Conservation (phyloP, 805 yeast genomes). For the Ogataea ramenticola region DNA sequence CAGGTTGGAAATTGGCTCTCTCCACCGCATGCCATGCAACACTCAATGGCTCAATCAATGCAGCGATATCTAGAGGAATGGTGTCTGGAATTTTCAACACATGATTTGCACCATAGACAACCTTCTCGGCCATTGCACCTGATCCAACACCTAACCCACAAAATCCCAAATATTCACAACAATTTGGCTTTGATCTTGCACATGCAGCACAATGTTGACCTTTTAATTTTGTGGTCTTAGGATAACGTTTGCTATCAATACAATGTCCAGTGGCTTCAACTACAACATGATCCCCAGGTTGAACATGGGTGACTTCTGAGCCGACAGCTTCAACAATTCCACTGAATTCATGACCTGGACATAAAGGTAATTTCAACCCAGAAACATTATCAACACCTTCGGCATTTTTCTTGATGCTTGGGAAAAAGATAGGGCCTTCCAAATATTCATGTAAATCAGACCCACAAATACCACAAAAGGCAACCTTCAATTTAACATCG, state of each 20-base stretch:
- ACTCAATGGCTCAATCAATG: conserved; percentile 49
- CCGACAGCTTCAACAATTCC: conserved; percentile 35
- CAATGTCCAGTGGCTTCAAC: conserved; percentile 57
- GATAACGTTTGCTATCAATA: conserved; percentile 25
- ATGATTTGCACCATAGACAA: conserved; percentile 30
- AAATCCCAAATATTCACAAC: conserved; percentile 36
- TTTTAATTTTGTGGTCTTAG: conserved; percentile 21
- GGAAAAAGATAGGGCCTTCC: conserved; percentile 56
- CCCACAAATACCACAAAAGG: conserved; percentile 59
- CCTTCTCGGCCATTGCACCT: conserved; percentile 38
- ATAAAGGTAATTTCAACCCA: conserved; percentile 26
- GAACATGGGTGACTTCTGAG: conserved; percentile 31
- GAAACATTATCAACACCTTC: conserved; percentile 29
- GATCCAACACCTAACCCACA: conserved; percentile 43
- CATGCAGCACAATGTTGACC: conserved; percentile 36
- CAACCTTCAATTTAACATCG: conserved; percentile 26
- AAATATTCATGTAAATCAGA: conserved; percentile 51
- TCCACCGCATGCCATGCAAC: conserved; percentile 57
- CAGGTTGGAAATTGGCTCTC: conserved; percentile 35
- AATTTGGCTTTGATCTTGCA: conserved; percentile 35
- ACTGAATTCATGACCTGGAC: conserved; percentile 30
- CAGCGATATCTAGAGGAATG: conserved; percentile 32
- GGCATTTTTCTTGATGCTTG: conserved; percentile 18
- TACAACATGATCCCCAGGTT: conserved; percentile 52
- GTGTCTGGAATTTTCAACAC: conserved; percentile 25